A percentile compares a stretch with the other conserved stretches of the same genome.
Conservation (phyloP, 257 asterid genomes). For the Solanum ossicruentum region DNA sequence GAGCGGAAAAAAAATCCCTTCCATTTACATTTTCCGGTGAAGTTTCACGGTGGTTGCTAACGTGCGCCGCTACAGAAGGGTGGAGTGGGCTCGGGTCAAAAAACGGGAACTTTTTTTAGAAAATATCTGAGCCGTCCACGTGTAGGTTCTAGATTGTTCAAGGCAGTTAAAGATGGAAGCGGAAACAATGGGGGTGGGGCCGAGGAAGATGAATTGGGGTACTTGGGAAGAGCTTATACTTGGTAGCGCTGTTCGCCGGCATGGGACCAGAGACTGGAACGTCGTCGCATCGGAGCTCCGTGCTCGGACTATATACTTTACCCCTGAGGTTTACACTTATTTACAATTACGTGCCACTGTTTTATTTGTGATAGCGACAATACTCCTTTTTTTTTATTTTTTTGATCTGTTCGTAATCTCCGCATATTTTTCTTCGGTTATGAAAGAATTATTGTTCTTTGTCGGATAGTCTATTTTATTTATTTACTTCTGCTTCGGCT, state of each 20-base stretch:
- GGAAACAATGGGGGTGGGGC: constrained; percentile 23
- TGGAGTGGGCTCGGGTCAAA: neutral
- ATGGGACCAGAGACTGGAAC: constrained; percentile 60
- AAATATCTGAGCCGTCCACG: constrained; percentile 23
- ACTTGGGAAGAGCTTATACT: constrained; percentile 86
- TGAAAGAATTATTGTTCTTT: neutral
- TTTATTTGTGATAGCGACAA: neutral
- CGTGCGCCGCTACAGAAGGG: constrained; percentile 5
- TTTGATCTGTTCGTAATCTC: neutral
- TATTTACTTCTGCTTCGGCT: neutral
- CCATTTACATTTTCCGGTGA: neutral
- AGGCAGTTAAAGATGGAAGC: constrained; percentile 11
- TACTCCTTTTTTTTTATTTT: neutral
- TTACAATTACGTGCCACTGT: neutral
- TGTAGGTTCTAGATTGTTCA: constrained; percentile 13
- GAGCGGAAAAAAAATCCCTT: neutral
- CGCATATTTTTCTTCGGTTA: neutral
- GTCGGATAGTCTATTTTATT: neutral
- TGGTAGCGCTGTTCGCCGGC: constrained; percentile 63
- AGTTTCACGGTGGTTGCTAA: constrained; percentile 2
- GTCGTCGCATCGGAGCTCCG: constrained; percentile 73
- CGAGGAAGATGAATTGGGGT: constrained; percentile 37
- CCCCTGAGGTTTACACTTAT: constrained; percentile 40
- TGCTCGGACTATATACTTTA: constrained; percentile 44
- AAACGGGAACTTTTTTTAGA: neutral